phyloP scores from a whole-genome alignment of 2,329 filamentous ascomycete genomes.

The Parafenestella ontariensis region DNA sequence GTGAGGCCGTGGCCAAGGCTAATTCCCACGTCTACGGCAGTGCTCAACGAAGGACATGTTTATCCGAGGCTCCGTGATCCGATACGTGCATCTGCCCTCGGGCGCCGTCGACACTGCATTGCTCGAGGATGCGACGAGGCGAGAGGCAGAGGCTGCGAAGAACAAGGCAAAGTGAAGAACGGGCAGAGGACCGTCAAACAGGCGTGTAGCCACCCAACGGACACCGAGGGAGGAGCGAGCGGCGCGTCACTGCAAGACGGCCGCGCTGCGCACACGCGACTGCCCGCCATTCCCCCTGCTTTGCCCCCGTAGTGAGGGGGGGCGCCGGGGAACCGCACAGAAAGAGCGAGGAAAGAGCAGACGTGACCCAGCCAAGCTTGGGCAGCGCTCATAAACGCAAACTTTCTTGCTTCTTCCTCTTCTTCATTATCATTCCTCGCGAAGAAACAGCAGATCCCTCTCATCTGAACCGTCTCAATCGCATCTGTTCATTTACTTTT shows the following conservation, averaged over 20 bases:
- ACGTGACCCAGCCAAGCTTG: background rate
- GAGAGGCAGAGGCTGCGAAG: conserved; percentile 46
- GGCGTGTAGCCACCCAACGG: background rate
- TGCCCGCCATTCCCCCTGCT: background rate
- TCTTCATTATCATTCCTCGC: too few species aligned
- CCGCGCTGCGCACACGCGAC: background rate
- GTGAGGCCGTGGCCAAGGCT: background rate
- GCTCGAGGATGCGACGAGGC: conserved; percentile 79
- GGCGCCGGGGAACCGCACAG: background rate
- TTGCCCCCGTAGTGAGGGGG: background rate
- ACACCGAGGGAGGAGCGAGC: background rate
- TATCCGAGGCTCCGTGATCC: conserved; percentile 89
- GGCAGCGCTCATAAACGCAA: background rate
- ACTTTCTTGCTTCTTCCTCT: too few species aligned
- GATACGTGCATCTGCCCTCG: conserved; percentile 88
- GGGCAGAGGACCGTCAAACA: background rate
- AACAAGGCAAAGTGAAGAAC: conserved; percentile 49
- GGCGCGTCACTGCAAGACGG: background rate
- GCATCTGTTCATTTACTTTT: too few species aligned
- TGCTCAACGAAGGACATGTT: conserved; percentile 94
- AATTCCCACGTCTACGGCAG: conserved; percentile 47
- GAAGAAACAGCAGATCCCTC: too few species aligned
- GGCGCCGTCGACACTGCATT: conserved; percentile 83
- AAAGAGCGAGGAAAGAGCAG: too few species aligned
- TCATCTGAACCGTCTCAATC: too few species aligned